phyloP scores from a whole-genome alignment of 345 rosid genomes.

The Euphorbia peplus region DNA sequence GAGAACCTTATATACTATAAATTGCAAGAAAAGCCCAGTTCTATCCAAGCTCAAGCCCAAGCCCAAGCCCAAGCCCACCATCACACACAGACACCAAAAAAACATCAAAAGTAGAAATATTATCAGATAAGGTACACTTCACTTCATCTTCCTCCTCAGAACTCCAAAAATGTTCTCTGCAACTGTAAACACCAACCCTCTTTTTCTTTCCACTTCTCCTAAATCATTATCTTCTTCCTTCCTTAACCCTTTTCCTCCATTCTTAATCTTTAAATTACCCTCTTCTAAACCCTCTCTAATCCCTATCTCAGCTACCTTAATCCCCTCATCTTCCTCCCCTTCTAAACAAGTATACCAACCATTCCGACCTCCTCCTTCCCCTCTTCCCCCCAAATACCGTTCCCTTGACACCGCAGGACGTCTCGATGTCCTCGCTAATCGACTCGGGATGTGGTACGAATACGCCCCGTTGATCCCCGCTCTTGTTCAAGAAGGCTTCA shows the following conservation, averaged over 20 bases:
- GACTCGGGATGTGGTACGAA: constrained; percentile 82
- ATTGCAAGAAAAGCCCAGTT: too few species aligned
- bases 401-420: constrained; percentile 60
- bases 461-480: constrained; percentile 82
- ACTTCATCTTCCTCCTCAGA: neutral
- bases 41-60: too few species aligned
- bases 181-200: constrained; percentile 1
- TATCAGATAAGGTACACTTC: constrained; percentile 11
- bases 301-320: constrained; percentile 39
- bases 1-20: too few species aligned
- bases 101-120: neutral
- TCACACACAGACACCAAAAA: too few species aligned
- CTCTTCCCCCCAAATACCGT: constrained; percentile 61
- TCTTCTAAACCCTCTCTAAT: constrained; percentile 24
- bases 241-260: constrained; percentile 3
- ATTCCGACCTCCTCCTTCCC: constrained; percentile 84
- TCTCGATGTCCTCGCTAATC: constrained; percentile 67
- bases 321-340: constrained; percentile 34
- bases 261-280: neutral
- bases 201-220: constrained; percentile 2
- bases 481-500: constrained; percentile 72
- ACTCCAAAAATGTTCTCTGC: constrained; percentile 14
- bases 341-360: constrained; percentile 60
- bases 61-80: neutral
- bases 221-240: constrained; percentile 16